These are phyloP conservation scores for Cladophialophora carrionii DNA, from an alignment of 2,329 filamentous ascomycete species.

Conservation along the genomic window DNA sequence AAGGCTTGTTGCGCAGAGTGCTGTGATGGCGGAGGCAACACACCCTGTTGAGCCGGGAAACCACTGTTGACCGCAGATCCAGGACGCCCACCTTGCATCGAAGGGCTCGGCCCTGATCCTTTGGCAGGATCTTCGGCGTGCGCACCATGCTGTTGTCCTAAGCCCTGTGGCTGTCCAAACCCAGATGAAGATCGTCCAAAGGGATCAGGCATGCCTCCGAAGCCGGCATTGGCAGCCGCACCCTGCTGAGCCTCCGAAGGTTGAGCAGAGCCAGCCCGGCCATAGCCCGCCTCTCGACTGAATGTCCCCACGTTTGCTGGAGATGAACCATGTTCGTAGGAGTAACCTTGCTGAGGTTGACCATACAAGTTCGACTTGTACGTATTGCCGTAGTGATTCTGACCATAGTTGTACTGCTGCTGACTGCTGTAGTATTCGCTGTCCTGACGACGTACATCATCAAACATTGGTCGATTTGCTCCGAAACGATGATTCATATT, in stretches of 20 bases:
- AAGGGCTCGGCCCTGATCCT: constrained; percentile 62
- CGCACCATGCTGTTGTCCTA: constrained; percentile 51
- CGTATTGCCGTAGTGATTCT: constrained; percentile 56
- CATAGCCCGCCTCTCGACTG: constrained; percentile 62
- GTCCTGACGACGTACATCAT: constrained; percentile 55
- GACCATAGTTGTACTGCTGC: constrained; percentile 59
- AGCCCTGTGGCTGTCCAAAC: constrained; percentile 58
- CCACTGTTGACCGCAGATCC: constrained; percentile 64
- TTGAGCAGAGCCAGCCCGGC: constrained; percentile 61
- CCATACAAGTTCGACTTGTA: constrained; percentile 64
- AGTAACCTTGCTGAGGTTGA: constrained; percentile 64
- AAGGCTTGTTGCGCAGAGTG: constrained; percentile 46
- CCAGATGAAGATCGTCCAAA: constrained; percentile 63
- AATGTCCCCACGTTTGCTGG: constrained; percentile 61
- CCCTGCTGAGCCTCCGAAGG: constrained; percentile 60
- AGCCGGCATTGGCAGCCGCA: constrained; percentile 54
- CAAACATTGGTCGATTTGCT: constrained; percentile 55
- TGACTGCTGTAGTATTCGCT: constrained; percentile 52
- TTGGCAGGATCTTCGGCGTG: constrained; percentile 59
- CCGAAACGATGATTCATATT: constrained; percentile 51
- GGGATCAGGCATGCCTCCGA: constrained; percentile 60
- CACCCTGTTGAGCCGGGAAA: constrained; percentile 50
- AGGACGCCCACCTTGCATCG: constrained; percentile 64
- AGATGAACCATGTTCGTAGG: constrained; percentile 67
- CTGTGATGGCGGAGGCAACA: constrained; percentile 36